Evolutionary conservation across 2,329 filamentous ascomycete species (phyloP).

Genomic region (Aspergillus ochraceus): DNA sequence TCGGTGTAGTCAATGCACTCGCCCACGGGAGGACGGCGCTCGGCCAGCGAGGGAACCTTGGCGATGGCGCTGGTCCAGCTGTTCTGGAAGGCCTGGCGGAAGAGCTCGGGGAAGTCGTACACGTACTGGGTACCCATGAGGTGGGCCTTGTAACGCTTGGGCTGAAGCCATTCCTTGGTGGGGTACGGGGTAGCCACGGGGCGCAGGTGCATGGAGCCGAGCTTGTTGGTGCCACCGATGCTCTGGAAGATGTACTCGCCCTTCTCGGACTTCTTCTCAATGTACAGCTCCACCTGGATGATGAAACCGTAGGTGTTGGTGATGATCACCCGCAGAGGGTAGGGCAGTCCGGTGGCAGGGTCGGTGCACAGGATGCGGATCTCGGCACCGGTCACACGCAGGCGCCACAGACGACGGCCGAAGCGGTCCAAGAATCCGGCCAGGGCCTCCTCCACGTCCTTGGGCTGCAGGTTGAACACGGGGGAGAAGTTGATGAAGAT

Average conservation of each 20-base stretch:
- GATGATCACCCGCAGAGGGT: constrained; percentile 92
- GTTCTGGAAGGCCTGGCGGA: constrained; percentile 97
- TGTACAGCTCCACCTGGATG: constrained; percentile 95
- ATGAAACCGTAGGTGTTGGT: constrained; percentile 98
- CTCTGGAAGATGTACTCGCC: constrained; percentile 98
- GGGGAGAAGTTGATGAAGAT: constrained; percentile 99
- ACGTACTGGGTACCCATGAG: constrained; percentile 99
- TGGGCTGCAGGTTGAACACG: constrained; percentile 86
- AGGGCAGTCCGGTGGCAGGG: constrained; percentile 75
- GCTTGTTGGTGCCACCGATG: constrained; percentile 91
- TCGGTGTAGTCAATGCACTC: constrained; percentile 94
- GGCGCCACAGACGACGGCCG: constrained; percentile 89
- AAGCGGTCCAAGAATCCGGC: constrained; percentile 96
- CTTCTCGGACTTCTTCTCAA: constrained; percentile 96
- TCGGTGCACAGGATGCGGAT: constrained; percentile 99
- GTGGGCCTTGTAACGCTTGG: constrained; percentile 99
- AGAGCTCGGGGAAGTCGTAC: constrained; percentile 99
- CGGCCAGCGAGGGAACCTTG: constrained; percentile 70
- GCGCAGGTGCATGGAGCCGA: constrained; percentile 91
- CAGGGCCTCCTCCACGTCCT: constrained; percentile 88
- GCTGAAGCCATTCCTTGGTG: constrained; percentile 97
- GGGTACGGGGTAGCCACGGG: constrained; percentile 90
- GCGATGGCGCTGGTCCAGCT: constrained; percentile 78
- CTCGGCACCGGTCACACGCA: constrained; percentile 94
- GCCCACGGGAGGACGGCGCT: constrained; percentile 79